These are phyloP conservation scores for Galerina marginata DNA, from an alignment of 768 basidiomycete species.

Conservation along the genomic window DNA sequence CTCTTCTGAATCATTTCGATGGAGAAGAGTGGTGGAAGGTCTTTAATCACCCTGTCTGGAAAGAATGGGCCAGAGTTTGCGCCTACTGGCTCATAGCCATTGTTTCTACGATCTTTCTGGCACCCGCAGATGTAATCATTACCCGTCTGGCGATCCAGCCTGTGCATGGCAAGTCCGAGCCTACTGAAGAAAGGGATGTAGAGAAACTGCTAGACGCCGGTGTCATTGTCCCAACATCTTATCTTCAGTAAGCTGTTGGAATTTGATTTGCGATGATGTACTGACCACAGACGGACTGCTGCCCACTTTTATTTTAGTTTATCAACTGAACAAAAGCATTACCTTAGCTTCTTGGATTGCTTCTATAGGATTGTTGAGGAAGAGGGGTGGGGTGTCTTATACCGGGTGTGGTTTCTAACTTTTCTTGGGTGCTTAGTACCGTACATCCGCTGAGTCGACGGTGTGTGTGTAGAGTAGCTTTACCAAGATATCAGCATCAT, in stretches of 20 bases:
- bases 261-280: neutral
- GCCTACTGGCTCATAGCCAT: slow-evolving; percentile 3
- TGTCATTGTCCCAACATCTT: slow-evolving; percentile 9
- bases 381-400: slow-evolving; percentile 23
- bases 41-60: slow-evolving; percentile 10
- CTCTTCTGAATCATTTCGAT: slow-evolving; percentile 8
- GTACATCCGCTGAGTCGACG: neutral
- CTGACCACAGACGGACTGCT: neutral
- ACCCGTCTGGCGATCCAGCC: slow-evolving; percentile 19
- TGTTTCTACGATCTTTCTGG: neutral
- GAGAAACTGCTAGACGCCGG: slow-evolving; percentile 9
- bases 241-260: neutral
- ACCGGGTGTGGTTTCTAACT: slow-evolving; percentile 23
- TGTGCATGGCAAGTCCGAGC: slow-evolving; percentile 4
- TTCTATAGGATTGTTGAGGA: slow-evolving; percentile 19
- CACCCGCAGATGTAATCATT: slow-evolving; percentile 18
- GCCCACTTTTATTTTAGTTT: slow-evolving; percentile 3
- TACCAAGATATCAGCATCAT: neutral
- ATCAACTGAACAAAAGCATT: slow-evolving; percentile 18
- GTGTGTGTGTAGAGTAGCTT: too few species aligned
- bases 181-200: slow-evolving; percentile 4
- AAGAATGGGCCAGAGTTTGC: neutral
- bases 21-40: slow-evolving; percentile 1
- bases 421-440: slow-evolving; percentile 14
- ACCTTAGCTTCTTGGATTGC: slow-evolving; percentile 18